Evolutionary conservation across 148 eudicot genomes (phyloP), one percentile per base, ranked within the genome.

Genomic region (Diospyros kaki): DNA sequence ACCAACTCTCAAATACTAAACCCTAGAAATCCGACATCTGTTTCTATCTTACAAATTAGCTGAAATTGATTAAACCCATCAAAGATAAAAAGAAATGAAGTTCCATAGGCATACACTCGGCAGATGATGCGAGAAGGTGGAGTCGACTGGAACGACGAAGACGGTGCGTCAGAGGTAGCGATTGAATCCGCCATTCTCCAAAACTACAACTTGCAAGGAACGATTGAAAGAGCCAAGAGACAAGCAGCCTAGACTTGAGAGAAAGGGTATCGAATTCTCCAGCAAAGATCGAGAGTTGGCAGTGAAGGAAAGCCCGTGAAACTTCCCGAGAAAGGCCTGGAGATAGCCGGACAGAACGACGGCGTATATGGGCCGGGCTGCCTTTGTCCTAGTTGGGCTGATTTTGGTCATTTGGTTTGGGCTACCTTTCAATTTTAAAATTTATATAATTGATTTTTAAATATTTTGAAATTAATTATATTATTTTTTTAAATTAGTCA

Each of bases 91-190:
- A 1, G 17, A 51, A 46, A 68, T 38, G 13, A 14, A 55, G 11
- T 43, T 2, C 6, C 18, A 74, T 40, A 58, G 60, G 67, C 85
- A 48, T 76, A 88, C 94, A 90, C 91, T 10, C 88, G 89, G 74
- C 94, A 90, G 46, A 90, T 81, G 42, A 82, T 82, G 28, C 92
- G 89, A 53, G 86, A 72, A 11, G 82, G 54, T 0, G 86, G 73
- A 82, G 58, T 74, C 64, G 87, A 63, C 13, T 76, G 74, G 15
- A 83, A 79, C 15, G 91, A 66, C 45, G 71, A 42, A 0, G 86
- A 63, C 2, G 83, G 64, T 14, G 82, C 42, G 44, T 88, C 89
- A 6, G 86, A 64, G 1, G 83, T 82, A 12, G 73, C 11, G 15
- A 80, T 73, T 8, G 58, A 28, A 6, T 87, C 80, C 76, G 81